Evolutionary conservation across 2,329 filamentous ascomycete genomes (phyloP), one percentile per base, ranked within the genome.

Genomic region (Rhynchosporium graminicola): DNA sequence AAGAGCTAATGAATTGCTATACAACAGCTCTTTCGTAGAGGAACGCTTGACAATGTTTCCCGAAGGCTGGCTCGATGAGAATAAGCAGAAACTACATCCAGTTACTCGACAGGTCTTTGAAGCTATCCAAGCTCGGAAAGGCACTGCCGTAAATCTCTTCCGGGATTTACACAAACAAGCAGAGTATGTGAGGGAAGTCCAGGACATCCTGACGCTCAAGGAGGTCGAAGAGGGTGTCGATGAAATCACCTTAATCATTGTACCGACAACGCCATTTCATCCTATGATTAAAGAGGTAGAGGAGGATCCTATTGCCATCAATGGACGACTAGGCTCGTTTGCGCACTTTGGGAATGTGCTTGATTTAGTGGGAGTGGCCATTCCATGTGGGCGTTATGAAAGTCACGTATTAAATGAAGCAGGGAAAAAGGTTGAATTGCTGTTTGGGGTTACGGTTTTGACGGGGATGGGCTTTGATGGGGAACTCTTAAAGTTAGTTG

Each of bases 321-420:
- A 84, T 64, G 77, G 77, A 31, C 74, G 75, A 26, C 65, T 82
- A n/a, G 80, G 80, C 9, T 43, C 74, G 45, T 84, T 83, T 68
- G 80, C 81, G 1, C 82, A 84, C 67, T 83, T 79, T 68, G 82
- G 76, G 2, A 85, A 85, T 68, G 79, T 85, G 26, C 72, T 85
- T 33, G 83, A 85, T 72, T 71, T 84, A 36, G 79, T 78, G 62
- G 80, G 75, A 7, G 65, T 81, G 42, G 75, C 75, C 46, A 36
- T 72, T 9, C 65, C 69, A 9, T 70, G 67, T 56, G 69, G 69
- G 28, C 66, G 60, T 1, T 73, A 72, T 58, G 61, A 66, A 31
- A 61, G 50, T 46, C 61, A 62, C 10, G 59, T 57, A 36, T 36
- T 61, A 13, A 57, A 15, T 38, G 52, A 13, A 38, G 52, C 57